Conservation (phyloP, 257 asterid genomes). For the Fraxinus quadrangulata region DNA sequence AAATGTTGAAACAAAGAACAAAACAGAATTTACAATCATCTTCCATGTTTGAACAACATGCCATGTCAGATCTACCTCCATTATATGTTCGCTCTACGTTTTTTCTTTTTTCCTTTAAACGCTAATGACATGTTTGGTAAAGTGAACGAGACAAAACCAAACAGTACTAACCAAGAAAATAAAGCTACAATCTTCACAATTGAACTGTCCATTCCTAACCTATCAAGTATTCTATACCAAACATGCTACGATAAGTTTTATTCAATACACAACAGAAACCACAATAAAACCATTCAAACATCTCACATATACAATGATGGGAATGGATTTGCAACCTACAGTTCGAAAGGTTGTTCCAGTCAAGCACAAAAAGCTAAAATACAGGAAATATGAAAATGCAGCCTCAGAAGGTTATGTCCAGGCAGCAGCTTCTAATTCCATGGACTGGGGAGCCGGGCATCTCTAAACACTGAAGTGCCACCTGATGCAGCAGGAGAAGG, state of each 20-base stretch:
- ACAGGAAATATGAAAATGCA: not conserved
- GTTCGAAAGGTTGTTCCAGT: not conserved
- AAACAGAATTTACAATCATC: slow-evolving; percentile 5
- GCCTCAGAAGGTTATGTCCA: not conserved
- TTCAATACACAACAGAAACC: not conserved
- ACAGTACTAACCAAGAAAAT: not conserved
- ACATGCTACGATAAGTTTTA: not conserved
- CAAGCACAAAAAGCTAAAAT: not conserved
- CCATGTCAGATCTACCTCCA: slow-evolving; percentile 22
- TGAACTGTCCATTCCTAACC: not conserved
- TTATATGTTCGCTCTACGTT: no score
- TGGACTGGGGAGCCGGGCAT: slow-evolving; percentile 65
- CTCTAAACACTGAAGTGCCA: slow-evolving; percentile 79
- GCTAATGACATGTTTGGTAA: not conserved
- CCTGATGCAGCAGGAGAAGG: slow-evolving; percentile 97
- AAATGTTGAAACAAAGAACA: not conserved
- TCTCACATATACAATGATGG: not conserved
- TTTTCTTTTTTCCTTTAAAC: no score
- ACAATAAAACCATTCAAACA: not conserved
- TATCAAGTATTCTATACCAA: not conserved
- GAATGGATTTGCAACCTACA: slow-evolving; percentile 10
- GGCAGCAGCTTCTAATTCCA: slow-evolving; percentile 49
- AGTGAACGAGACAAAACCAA: not conserved
- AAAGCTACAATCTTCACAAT: not conserved
- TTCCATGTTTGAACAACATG: slow-evolving; percentile 29